These are phyloP conservation scores for Xylaria nigripes DNA, from an alignment of 495 filamentous ascomycete species.

Conservation along the genomic window DNA sequence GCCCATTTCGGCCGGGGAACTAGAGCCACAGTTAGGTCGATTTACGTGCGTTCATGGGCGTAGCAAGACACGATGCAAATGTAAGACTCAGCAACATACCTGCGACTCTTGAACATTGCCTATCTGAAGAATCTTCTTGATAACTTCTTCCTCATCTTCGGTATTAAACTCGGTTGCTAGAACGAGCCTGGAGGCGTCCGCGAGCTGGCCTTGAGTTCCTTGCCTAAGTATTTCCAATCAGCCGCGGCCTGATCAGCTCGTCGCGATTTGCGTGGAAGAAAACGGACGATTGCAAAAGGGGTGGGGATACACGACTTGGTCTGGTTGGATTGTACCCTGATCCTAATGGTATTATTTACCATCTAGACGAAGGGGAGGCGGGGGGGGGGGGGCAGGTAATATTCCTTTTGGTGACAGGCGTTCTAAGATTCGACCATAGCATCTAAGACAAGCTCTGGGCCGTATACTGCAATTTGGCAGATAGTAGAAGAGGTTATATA, in stretches of 20 bases:
- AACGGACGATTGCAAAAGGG: too few relatives aligned
- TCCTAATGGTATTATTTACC: too few relatives aligned
- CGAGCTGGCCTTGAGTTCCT: slow-evolving; percentile 71
- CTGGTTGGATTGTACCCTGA: too few relatives aligned
- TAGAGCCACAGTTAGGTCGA: slow-evolving; percentile 11
- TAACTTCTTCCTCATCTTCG: slow-evolving; percentile 61
- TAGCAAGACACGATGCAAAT: not conserved
- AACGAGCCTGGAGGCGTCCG: slow-evolving; percentile 60
- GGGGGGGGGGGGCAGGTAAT: too few relatives aligned
- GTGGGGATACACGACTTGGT: too few relatives aligned
- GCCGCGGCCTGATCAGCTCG: too few relatives aligned
- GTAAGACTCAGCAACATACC: slow-evolving; percentile 42
- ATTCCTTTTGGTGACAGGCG: too few relatives aligned
- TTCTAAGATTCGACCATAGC: too few relatives aligned
- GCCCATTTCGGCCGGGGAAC: slow-evolving; percentile 37
- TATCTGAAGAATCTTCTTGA: slow-evolving; percentile 69
- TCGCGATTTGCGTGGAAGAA: not conserved
- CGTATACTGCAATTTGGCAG: too few relatives aligned
- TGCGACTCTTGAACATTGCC: slow-evolving; percentile 59
- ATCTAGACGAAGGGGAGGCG: too few relatives aligned
- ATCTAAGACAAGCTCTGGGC: too few relatives aligned
- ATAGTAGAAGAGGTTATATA: slow-evolving; percentile 10
- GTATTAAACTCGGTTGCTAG: slow-evolving; percentile 89
- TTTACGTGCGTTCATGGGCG: not conserved
- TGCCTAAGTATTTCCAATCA: too few relatives aligned